Conservation (phyloP, 2,329 filamentous ascomycete genomes). For the Juglanconis sp. region DNA sequence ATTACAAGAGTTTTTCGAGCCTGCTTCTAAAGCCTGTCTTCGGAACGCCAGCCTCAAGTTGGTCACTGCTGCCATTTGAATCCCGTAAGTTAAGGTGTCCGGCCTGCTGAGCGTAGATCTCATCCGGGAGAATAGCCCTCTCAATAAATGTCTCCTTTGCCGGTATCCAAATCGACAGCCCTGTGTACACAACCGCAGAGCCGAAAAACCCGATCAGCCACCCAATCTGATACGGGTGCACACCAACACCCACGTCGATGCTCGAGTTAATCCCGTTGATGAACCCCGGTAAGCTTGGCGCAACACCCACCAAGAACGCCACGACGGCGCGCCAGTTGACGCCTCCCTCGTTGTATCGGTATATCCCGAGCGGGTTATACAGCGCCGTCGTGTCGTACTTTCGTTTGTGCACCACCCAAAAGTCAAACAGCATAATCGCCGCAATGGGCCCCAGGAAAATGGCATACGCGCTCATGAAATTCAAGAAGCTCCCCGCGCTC, state of each 20-base stretch:
- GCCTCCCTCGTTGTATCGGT: slow-evolving; percentile 28
- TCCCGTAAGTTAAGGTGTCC: neutral
- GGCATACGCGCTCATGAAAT: slow-evolving; percentile 35
- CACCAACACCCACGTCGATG: slow-evolving; percentile 11
- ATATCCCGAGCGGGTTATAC: slow-evolving; percentile 34
- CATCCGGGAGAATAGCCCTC: slow-evolving; percentile 7
- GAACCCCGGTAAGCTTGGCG: neutral
- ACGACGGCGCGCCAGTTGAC: slow-evolving; percentile 32
- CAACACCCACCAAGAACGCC: slow-evolving; percentile 8
- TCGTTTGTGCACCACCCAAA: slow-evolving; percentile 29
- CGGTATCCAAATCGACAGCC: slow-evolving; percentile 1
- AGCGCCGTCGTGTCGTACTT: slow-evolving; percentile 35
- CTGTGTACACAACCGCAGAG: slow-evolving; percentile 8
- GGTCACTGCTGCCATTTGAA: slow-evolving; percentile 2
- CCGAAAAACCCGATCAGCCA: slow-evolving; percentile 16
- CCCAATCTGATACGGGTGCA: slow-evolving; percentile 14
- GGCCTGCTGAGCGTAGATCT: slow-evolving; percentile 5
- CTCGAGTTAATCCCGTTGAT: slow-evolving; percentile 14
- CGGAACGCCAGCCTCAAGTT: neutral
- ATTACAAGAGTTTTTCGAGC: neutral
- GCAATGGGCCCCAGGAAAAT: slow-evolving; percentile 30
- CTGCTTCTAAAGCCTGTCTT: neutral
- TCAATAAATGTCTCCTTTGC: slow-evolving; percentile 11
- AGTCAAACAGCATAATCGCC: slow-evolving; percentile 23
- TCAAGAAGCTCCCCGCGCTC: slow-evolving; percentile 16